Evolutionary conservation across 257 asterid genomes (phyloP), one percentile per base, ranked within the genome.

Genomic region (Solanum megistacrolobum): DNA sequence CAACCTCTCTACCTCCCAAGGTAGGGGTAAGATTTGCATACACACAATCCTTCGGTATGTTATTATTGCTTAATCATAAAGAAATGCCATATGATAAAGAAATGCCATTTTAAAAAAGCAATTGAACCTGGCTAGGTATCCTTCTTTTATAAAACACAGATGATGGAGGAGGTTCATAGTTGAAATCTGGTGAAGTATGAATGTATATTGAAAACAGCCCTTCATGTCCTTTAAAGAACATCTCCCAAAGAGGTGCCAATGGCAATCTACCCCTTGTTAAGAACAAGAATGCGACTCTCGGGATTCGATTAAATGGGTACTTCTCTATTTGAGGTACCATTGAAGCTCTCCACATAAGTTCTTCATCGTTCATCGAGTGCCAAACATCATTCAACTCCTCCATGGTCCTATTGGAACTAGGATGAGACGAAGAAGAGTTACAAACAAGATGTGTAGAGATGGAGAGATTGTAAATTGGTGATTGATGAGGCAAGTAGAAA

Each of bases 281-380:
- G 95, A 96, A 96, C 97, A 95, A 88, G 91, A 96, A 93, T 5
- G 98, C 98, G 16, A 95, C 91, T 90, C 91, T 96, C 10, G 91
- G 92, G 21, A 91, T 92, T 62, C 92, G 48, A 82, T 90, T 89
- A 87, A 91, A 92, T 5, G 96, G 98, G 34, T 88, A 91, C 58
- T 89, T 88, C 36, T 29, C 12, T 0, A 92, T 72, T 39, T 84
- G 91, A 79, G 98, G 96, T 58, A 86, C 93, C 95, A 93, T 89
- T 3, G 97, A 94, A 23, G 98, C 98, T 88, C 92, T 91, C 96
- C 96, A 93, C 88, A 91, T 79, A 52, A 96, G 74, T 86, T 95
- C 95, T 41, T 92, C 91, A 12, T 96, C 98, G 18, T 86, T 91
- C 96, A 94, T 89, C 12, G 92, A 86, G 60, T 93, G 98, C 93